phyloP scores from a whole-genome alignment of 2,329 filamentous ascomycete genomes.

The Aspergillus fischeri region DNA sequence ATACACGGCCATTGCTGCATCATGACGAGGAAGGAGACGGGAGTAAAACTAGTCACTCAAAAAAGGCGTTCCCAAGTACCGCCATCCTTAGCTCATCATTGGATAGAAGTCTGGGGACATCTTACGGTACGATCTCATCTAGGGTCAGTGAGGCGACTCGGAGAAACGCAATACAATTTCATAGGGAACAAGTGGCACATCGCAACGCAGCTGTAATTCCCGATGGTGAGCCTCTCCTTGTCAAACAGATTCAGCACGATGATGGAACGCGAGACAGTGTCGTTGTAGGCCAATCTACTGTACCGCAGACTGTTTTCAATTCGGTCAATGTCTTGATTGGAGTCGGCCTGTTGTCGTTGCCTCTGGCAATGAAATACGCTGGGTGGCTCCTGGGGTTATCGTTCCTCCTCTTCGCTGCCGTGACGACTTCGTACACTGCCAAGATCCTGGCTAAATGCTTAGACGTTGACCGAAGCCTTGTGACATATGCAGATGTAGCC shows the following conservation, averaged over 20 bases:
- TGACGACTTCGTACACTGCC: constrained; percentile 80
- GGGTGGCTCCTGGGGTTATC: constrained; percentile 81
- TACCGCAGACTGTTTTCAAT: constrained; percentile 95
- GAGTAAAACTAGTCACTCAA: constrained; percentile 12
- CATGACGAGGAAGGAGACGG: constrained; percentile 27
- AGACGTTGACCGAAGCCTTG: constrained; percentile 76
- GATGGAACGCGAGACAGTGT: constrained; percentile 80
- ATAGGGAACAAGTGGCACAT: constrained; percentile 49
- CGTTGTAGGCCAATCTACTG: constrained; percentile 87
- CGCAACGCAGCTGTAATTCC: constrained; percentile 49
- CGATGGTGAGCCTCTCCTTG: constrained; percentile 70
- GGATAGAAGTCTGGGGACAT: constrained; percentile 66
- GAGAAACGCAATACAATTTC: constrained; percentile 51
- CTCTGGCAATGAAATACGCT: constrained; percentile 79
- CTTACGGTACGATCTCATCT: constrained; percentile 57
- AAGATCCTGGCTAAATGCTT: constrained; percentile 82
- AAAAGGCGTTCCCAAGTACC: constrained; percentile 14
- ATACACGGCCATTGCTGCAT: constrained; percentile 26
- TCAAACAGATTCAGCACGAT: constrained; percentile 79
- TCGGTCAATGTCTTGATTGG: constrained; percentile 91
- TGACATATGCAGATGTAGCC: constrained; percentile 91
- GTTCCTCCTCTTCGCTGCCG: constrained; percentile 69
- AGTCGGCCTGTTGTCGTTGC: constrained; percentile 82
- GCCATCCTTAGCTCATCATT: constrained; percentile 51
- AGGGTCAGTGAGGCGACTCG: constrained; percentile 55